Percentiles rank a stretch among this genome's conserved stretches.
phyloP scores from a whole-genome alignment of 73 alveolate species.

The Stentor roeselii region DNA sequence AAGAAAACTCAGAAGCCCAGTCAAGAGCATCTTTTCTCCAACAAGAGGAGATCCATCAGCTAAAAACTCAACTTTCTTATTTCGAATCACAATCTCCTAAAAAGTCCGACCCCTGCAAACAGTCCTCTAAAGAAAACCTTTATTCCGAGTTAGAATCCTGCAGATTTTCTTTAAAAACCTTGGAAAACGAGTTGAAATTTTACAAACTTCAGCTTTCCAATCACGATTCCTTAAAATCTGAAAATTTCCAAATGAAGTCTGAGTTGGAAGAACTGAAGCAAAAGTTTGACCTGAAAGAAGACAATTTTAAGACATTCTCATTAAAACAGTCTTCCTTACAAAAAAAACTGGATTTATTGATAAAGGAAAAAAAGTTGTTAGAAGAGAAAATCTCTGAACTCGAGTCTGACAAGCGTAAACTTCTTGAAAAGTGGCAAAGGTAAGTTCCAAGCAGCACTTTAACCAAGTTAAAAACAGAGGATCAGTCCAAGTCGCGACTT shows the following conservation, averaged over 20 bases:
- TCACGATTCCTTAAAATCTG: background rate
- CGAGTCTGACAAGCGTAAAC: background rate
- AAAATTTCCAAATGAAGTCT: background rate
- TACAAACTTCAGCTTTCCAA: background rate
- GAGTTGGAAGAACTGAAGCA: background rate
- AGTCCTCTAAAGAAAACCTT: background rate
- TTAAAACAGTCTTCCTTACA: background rate
- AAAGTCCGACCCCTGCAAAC: background rate
- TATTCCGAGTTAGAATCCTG: background rate
- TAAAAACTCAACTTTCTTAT: too few relatives aligned
- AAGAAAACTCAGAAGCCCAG: background rate
- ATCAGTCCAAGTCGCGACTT: background rate
- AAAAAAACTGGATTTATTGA: background rate
- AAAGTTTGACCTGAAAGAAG: background rate
- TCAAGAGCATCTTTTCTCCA: background rate
- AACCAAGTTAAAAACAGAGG: background rate
- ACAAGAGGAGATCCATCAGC: background rate
- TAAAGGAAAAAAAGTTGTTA: background rate
- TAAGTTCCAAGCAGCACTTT: background rate
- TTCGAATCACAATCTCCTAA: background rate
- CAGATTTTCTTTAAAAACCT: background rate
- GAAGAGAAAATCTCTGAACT: background rate
- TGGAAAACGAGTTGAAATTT: background rate
- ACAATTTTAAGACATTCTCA: background rate
- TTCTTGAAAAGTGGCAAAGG: slow-evolving; percentile 2